Conservation (phyloP, 495 filamentous ascomycete genomes). For the Wilcoxina mikolae region DNA sequence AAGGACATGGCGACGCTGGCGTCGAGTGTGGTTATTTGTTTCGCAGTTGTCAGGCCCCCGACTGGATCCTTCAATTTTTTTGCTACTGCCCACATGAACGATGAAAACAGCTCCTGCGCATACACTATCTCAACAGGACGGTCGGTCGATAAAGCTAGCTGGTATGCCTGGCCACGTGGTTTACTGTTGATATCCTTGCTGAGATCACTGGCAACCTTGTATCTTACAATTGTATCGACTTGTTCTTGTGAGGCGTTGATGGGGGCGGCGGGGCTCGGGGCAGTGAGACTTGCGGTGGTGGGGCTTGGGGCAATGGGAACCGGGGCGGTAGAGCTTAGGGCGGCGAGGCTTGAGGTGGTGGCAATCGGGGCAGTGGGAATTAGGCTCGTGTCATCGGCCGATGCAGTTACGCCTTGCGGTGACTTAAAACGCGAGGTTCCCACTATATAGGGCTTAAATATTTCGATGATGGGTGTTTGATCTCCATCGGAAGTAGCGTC, state of each 20-base stretch:
- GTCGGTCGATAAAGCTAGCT: neutral
- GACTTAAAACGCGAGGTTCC: no score
- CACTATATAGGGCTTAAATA: neutral
- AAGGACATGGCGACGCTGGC: neutral
- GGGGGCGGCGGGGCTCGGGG: neutral
- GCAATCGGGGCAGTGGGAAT: no score
- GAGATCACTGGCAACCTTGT: neutral
- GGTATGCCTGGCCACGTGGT: neutral
- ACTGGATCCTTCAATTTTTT: neutral
- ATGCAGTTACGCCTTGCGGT: no score
- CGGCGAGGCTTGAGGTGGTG: no score
- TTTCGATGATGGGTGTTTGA: neutral
- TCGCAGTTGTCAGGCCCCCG: neutral
- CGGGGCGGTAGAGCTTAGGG: no score
- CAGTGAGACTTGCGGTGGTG: no score
- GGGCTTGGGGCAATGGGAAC: no score
- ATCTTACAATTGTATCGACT: neutral
- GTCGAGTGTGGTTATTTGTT: neutral
- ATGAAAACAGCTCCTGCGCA: conserved; percentile 11
- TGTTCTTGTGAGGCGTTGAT: neutral
- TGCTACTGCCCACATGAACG: conserved; percentile 17
- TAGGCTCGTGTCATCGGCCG: no score
- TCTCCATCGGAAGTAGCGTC: neutral
- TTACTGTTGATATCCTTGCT: neutral
- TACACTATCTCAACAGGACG: neutral